Percentiles rank a stretch among this genome's conserved stretches.
Evolutionary conservation across 345 rosid species (phyloP).

Genomic region (Corymbia maculata): DNA sequence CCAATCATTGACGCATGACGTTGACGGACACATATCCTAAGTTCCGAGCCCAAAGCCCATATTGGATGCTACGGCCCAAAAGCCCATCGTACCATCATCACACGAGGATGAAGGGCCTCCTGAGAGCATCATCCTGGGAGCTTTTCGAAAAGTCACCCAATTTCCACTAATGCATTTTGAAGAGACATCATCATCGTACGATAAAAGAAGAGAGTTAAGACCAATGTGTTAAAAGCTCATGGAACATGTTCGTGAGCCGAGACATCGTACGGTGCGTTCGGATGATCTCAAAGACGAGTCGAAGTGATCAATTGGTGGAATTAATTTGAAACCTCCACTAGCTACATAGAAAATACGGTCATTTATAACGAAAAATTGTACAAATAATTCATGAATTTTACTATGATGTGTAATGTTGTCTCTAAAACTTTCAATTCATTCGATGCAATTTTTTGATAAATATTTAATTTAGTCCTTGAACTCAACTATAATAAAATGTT

Average conservation of each 20-base stretch:
- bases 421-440: fast-evolving
- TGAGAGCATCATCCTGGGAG: background rate
- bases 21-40: background rate
- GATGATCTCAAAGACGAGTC: too few relatives aligned
- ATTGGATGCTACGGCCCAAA: background rate
- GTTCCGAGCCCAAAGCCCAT: background rate
- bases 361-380: too few relatives aligned
- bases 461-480: fast-evolving
- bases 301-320: too few relatives aligned
- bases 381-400: too few relatives aligned
- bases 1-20: background rate
- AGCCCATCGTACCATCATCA: background rate
- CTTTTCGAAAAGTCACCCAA: background rate
- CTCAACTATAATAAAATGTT: background rate
- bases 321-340: too few relatives aligned
- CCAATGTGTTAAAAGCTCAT: background rate
- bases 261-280: background rate
- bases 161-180: background rate
- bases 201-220: background rate
- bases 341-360: too few relatives aligned
- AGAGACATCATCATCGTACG: background rate
- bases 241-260: background rate
- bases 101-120: background rate
- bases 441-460: background rate
- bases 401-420: too few relatives aligned